These are phyloP conservation scores for Rhizopus sp. DNA, from an alignment of 371 early-diverging fungal species.

Conservation along the genomic window DNA sequence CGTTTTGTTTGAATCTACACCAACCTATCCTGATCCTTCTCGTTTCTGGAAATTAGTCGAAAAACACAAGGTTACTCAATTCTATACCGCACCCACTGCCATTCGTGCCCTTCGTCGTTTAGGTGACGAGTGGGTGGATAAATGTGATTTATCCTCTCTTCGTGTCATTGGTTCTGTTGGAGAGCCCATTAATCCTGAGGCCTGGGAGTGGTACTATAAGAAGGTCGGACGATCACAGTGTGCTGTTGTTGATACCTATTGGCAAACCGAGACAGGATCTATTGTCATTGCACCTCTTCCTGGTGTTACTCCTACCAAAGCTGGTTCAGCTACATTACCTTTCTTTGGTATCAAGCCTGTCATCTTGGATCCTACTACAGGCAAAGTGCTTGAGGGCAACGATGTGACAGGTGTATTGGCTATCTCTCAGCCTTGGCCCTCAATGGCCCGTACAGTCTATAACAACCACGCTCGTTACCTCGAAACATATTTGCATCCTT, in stretches of 20 bases:
- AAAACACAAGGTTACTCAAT: conserved; percentile 90
- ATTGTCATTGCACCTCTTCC: conserved; percentile 91
- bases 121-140: conserved; percentile 78
- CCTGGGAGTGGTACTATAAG: conserved; percentile 95
- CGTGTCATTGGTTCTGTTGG: conserved; percentile 95
- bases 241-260: conserved; percentile 95
- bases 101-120: conserved; percentile 90
- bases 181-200: conserved; percentile 97
- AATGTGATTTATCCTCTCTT: conserved; percentile 74
- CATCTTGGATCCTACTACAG: conserved; percentile 81
- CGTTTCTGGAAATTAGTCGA: conserved; percentile 85
- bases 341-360: conserved; percentile 94
- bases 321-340: conserved; percentile 94
- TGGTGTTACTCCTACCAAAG: conserved; percentile 81
- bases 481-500: conserved; percentile 87
- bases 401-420: conserved; percentile 90
- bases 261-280: conserved; percentile 96
- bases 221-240: conserved; percentile 84
- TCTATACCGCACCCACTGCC: conserved; percentile 98
- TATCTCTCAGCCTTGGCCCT: conserved; percentile 89
- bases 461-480: conserved; percentile 88
- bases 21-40: conserved; percentile 80
- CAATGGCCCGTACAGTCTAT: conserved; percentile 91
- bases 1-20: conserved; percentile 92
- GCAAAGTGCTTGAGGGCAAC: conserved; percentile 69